Conservation (phyloP, 208 protist genomes). For the Trypanosoma avium region DNA sequence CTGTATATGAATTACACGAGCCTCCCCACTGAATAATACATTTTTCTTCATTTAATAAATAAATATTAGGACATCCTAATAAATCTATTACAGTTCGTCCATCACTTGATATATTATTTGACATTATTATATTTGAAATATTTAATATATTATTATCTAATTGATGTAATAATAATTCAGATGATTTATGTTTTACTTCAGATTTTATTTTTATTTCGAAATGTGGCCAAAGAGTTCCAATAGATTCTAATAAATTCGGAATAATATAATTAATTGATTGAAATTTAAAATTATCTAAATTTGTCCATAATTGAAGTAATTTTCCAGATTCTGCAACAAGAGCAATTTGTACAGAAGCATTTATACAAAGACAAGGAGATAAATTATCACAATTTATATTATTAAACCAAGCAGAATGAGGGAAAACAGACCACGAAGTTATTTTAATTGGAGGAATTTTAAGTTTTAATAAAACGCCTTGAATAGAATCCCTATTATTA, state of each 20-base stretch:
- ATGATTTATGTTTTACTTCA: not conserved
- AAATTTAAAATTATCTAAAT: not conserved
- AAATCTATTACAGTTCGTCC: slow-evolving; percentile 12
- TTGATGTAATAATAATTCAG: not conserved
- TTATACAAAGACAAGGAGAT: slow-evolving; percentile 4
- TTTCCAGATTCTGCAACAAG: slow-evolving; percentile 18
- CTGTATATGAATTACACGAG: slow-evolving; percentile 10
- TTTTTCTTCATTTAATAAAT: not conserved
- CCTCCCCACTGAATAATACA: slow-evolving; percentile 23
- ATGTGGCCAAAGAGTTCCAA: slow-evolving; percentile 4
- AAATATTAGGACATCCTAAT: slow-evolving; percentile 15
- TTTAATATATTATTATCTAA: too few species aligned
- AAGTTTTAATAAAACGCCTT: not conserved
- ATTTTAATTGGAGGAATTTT: not conserved
- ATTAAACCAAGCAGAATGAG: slow-evolving; percentile 11
- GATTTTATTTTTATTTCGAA: slow-evolving; percentile 10
- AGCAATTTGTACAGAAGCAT: not conserved
- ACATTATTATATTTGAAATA: not conserved
- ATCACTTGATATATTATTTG: not conserved
- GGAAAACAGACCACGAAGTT: not conserved
- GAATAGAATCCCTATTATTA: not conserved
- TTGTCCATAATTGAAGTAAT: slow-evolving; percentile 22
- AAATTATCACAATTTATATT: not conserved
- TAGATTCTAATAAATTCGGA: not conserved
- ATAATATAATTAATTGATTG: not conserved